phyloP scores from a whole-genome alignment of 1,284 basidiomycete genomes.

The Naganishia cerealis region DNA sequence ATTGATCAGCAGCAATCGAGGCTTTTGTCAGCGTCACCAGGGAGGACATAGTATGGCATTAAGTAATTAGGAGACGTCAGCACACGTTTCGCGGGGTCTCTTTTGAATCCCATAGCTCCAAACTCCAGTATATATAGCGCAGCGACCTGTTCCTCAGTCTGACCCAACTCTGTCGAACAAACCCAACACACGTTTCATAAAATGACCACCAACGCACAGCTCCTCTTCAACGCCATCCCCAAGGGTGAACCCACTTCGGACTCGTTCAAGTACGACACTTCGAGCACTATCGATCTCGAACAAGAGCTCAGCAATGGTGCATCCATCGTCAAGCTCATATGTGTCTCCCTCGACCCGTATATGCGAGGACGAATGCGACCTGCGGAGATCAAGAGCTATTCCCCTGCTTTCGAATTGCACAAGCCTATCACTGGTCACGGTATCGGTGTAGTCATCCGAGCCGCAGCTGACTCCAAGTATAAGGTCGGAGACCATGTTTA shows the following conservation, averaged over 20 bases:
- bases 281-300: conserved; percentile 59
- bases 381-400: conserved; percentile 35
- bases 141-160: background rate
- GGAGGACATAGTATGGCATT: no score
- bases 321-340: conserved; percentile 59
- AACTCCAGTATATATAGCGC: background rate
- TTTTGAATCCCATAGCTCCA: background rate
- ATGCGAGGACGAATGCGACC: conserved; percentile 56
- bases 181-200: background rate
- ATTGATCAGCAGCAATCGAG: conserved; percentile 6
- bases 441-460: conserved; percentile 15
- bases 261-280: conserved; percentile 58
- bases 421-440: conserved; percentile 29
- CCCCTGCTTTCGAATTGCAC: conserved; percentile 33
- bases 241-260: conserved; percentile 59
- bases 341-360: conserved; percentile 60
- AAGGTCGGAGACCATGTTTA: conserved; percentile 34
- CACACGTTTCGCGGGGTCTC: background rate
- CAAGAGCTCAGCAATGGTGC: conserved; percentile 60
- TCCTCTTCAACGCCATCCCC: conserved; percentile 45
- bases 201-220: conserved; percentile 30
- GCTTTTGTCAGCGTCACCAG: conserved; percentile 1
- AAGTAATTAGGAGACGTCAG: background rate
- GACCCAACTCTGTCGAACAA: background rate
- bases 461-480: conserved; percentile 8